Evolutionary conservation across 495 filamentous ascomycete genomes (phyloP).

Genomic region (Podospora anserina): DNA sequence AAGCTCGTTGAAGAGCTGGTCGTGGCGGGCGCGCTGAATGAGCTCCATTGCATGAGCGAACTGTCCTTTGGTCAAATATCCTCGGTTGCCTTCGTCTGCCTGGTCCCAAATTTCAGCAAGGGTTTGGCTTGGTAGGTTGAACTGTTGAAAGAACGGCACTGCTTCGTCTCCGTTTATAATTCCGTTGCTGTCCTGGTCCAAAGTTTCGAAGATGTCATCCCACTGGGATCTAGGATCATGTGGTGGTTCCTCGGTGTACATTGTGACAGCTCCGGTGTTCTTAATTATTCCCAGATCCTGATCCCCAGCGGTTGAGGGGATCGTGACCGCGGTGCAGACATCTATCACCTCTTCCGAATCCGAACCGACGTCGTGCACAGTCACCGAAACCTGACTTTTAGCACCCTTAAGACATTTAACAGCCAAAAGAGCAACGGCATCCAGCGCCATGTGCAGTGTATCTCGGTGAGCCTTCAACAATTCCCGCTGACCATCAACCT

Average conservation of each 20-base stretch:
- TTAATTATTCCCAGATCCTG: background rate
- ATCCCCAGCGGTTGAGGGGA: background rate
- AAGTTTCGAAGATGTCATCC: background rate
- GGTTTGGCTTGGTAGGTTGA: background rate
- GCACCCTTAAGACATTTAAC: background rate
- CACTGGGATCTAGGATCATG: background rate
- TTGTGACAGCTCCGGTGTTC: background rate
- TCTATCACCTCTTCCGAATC: background rate
- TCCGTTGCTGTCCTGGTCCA: background rate
- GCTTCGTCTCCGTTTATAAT: background rate
- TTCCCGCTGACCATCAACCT: background rate
- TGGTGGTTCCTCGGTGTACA: background rate
- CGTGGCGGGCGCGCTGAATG: background rate
- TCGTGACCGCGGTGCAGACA: background rate
- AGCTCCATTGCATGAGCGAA: background rate
- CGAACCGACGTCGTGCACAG: background rate
- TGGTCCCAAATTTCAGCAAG: background rate
- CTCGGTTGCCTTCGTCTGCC: background rate
- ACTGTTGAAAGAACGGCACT: background rate
- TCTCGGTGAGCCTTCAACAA: background rate
- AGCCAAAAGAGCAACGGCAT: background rate
- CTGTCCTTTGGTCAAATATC: background rate
- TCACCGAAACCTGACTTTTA: background rate
- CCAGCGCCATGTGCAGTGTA: constrained; percentile 2
- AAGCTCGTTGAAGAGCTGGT: background rate